These are phyloP conservation scores for Cutaneotrichosporon sp. DNA, from an alignment of 1,284 basidiomycete species.

Conservation along the genomic window DNA sequence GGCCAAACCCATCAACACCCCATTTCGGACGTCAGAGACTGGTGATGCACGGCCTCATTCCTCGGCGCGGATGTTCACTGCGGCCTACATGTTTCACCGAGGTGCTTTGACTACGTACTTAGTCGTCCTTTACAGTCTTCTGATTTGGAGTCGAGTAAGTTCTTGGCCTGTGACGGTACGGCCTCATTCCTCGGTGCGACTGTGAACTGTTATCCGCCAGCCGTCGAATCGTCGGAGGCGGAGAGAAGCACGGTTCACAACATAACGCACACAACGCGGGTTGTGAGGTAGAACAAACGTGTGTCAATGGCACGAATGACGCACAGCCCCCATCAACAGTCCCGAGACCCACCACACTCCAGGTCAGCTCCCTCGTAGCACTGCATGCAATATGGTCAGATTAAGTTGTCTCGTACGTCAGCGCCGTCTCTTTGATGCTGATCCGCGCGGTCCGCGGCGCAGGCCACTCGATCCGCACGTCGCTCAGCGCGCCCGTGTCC, in stretches of 20 bases:
- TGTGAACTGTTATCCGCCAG: no score
- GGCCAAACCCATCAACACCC: not conserved
- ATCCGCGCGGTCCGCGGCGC: conserved; percentile 76
- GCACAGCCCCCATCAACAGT: no score
- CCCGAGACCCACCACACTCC: not conserved
- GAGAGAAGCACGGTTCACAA: no score
- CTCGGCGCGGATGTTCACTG: not conserved
- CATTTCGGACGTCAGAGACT: not conserved
- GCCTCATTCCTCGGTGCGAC: no score
- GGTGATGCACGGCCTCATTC: not conserved
- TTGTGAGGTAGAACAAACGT: no score
- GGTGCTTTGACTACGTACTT: not conserved
- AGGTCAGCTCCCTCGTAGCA: not conserved
- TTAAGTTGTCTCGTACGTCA: conserved; percentile 72
- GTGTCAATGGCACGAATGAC: no score
- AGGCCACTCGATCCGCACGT: conserved; percentile 77
- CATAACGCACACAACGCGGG: no score
- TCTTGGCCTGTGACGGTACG: no score
- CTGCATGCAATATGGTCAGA: not conserved
- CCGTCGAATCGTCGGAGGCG: no score
- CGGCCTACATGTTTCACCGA: not conserved
- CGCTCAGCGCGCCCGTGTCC: conserved; percentile 66
- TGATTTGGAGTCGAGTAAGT: no score
- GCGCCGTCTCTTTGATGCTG: conserved; percentile 71
- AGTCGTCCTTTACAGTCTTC: no score